Conservation (phyloP, 2,329 filamentous ascomycete genomes). For the Camptophora hylomeconis region DNA sequence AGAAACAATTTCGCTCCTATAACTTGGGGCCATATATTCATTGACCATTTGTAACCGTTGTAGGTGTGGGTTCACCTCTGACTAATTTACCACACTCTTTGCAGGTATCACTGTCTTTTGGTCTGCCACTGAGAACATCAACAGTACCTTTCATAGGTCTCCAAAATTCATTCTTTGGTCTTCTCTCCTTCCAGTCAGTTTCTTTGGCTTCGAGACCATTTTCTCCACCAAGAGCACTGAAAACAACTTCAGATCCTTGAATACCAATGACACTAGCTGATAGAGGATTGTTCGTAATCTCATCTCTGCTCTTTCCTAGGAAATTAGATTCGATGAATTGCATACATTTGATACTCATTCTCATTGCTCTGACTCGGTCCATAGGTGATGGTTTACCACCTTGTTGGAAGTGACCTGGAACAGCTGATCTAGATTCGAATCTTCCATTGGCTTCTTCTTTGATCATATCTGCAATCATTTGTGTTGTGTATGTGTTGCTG, state of each 20-base stretch:
- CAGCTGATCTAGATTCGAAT: conserved; percentile 84
- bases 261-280: conserved; percentile 81
- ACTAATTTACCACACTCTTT: conserved; percentile 13
- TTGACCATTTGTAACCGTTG: too few species aligned
- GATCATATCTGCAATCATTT: conserved; percentile 91
- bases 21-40: too few species aligned
- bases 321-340: conserved; percentile 70
- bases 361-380: conserved; percentile 85
- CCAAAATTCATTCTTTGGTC: conserved; percentile 81
- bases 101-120: conserved; percentile 23
- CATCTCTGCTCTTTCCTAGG: conserved; percentile 49
- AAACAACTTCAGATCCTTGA: conserved; percentile 78
- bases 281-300: conserved; percentile 60
- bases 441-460: conserved; percentile 81
- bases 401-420: conserved; percentile 89
- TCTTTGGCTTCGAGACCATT: conserved; percentile 64
- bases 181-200: conserved; percentile 85
- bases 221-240: conserved; percentile 55
- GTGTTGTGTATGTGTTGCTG: conserved; percentile 77
- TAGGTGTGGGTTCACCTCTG: conserved; percentile 8
- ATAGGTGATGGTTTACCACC: conserved; percentile 86
- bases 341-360: conserved; percentile 87
- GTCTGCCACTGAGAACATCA: conserved; percentile 68
- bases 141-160: conserved; percentile 65
- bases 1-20: too few species aligned